Evolutionary conservation across 225 moss, liverwort and hornwort genomes (phyloP).

Genomic region (Anthoceros angustus): DNA sequence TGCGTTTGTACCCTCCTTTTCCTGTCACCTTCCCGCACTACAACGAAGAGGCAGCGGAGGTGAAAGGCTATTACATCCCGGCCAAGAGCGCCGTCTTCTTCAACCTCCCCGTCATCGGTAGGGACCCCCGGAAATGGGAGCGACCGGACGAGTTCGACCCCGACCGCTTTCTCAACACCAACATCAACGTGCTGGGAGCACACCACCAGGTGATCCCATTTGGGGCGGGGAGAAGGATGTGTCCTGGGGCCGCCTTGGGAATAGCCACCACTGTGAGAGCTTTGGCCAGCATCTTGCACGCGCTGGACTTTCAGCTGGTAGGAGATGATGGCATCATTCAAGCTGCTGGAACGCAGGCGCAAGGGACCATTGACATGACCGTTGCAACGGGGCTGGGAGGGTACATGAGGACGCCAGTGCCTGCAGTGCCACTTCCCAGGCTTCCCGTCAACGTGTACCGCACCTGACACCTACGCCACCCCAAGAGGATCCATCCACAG

Average conservation of each 20-base stretch:
- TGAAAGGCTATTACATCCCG: neutral
- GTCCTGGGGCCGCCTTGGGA: neutral
- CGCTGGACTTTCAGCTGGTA: neutral
- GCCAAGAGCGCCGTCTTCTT: neutral
- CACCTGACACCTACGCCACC: neutral
- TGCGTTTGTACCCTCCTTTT: neutral
- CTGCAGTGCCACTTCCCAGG: neutral
- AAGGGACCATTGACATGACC: neutral
- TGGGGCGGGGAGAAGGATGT: neutral
- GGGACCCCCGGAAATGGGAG: neutral
- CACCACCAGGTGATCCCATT: neutral
- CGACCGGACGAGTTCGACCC: neutral
- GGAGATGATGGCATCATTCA: neutral
- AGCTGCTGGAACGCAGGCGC: neutral
- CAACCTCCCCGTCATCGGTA: neutral
- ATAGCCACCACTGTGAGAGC: neutral
- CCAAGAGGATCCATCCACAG: neutral
- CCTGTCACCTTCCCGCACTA: neutral
- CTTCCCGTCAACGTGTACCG: neutral
- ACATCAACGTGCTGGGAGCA: neutral
- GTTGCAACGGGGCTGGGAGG: neutral
- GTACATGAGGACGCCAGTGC: neutral
- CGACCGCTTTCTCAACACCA: neutral
- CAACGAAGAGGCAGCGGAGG: neutral
- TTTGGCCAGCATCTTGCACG: slow-evolving; percentile 1